Conservation (phyloP, 768 basidiomycete genomes). For the Galerina marginata region DNA sequence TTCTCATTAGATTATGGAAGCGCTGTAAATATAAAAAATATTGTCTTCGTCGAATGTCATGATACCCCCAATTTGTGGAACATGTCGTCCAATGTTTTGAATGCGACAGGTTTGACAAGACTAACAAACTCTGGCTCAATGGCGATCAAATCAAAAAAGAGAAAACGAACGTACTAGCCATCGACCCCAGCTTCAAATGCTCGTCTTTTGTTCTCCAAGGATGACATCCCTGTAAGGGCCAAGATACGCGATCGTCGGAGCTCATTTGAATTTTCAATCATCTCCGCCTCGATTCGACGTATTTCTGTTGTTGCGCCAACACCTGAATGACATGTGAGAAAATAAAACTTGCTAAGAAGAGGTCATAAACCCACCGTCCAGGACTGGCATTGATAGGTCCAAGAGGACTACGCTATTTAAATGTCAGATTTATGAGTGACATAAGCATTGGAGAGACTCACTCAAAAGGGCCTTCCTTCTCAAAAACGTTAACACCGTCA, state of each 20-base stretch:
- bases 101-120: slow-evolving; percentile 94
- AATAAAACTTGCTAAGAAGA: slow-evolving; percentile 15
- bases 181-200: slow-evolving; percentile 95
- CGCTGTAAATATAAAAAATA: no score
- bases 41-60: slow-evolving; percentile 21
- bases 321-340: slow-evolving; percentile 44
- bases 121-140: slow-evolving; percentile 41
- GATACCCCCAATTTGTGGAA: slow-evolving; percentile 71
- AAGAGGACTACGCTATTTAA: slow-evolving; percentile 75
- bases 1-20: no score
- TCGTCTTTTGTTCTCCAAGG: slow-evolving; percentile 87
- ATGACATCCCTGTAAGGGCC: slow-evolving; percentile 93
- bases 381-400: slow-evolving; percentile 92
- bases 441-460: slow-evolving; percentile 43
- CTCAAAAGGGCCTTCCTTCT: slow-evolving; percentile 83
- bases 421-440: slow-evolving; percentile 2
- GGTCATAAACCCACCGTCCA: slow-evolving; percentile 76
- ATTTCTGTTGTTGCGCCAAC: slow-evolving; percentile 86
- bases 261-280: slow-evolving; percentile 35
- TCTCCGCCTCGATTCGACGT: slow-evolving; percentile 66
- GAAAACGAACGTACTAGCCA: slow-evolving; percentile 79
- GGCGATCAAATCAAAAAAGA: slow-evolving; percentile 1
- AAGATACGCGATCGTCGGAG: slow-evolving; percentile 62
- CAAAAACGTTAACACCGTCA: slow-evolving; percentile 81
- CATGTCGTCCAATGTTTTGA: slow-evolving; percentile 87